Evolutionary conservation across 176 grass and related monocot species (phyloP), one percentile per base, ranked within the genome.

Genomic region (Oryza glumipatula): DNA sequence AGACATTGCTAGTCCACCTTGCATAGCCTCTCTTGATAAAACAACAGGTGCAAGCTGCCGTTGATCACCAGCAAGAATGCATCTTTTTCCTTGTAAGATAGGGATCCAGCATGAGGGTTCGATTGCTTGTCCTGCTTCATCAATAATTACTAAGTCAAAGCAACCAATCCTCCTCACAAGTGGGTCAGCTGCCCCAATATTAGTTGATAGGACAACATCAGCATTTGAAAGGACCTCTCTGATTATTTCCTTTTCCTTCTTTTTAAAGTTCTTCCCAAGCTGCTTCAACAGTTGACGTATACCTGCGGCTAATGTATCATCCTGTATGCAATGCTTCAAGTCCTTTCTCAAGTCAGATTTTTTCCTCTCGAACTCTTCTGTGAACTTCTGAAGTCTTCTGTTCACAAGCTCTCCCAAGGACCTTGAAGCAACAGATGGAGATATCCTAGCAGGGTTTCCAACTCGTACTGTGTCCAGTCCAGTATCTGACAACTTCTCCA

Each of bases 101-200:
- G 95, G 92, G 80, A 97, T 97, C 95, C 92, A 97, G 75, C 92
- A 93, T 23, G 90, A 93, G 66, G 95, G 92, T 69, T 97, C 95
- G 66, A 89, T 97, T 82, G 92, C 95, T 79, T 97, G 95, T 65
- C 92, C 90, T 38, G 90, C 95, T 87, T 97, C 95, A 65, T 97
- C 95, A 66, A 97, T 91, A 88, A 97, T 78, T 52, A 94, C 90
- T 17, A 94, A 90, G 92, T 93, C 95, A 88, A 94, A 97, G 64
- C 72, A 82, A 78, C 86, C 88, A 74, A 71, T 80, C 88, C 72
- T 85, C 70, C 93, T 91, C 36, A 97, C 88, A 78, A 94, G 85
- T 35, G 92, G 92, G 73, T 97, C 95, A 23, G 90, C 87, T 72
- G 95, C 92, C 46, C 92, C 92, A 47, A 80, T 91, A 81, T 97